Conservation (phyloP, 2,329 filamentous ascomycete species). For the Paramyrothecium roridum region DNA sequence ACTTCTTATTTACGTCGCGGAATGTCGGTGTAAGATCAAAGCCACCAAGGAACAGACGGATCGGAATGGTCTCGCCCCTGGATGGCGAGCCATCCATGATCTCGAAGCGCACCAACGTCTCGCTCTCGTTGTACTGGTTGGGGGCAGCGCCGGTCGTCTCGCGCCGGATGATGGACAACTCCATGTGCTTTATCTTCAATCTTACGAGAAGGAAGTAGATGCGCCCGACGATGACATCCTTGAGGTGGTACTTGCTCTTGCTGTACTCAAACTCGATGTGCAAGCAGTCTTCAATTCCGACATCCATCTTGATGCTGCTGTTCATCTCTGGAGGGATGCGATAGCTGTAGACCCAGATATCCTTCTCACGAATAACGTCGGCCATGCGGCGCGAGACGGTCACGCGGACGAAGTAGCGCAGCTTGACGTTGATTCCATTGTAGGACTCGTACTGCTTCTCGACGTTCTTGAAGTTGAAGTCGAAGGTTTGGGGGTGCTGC, state of each 20-base stretch:
- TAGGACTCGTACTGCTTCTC: slow-evolving; percentile 99
- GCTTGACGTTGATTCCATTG: slow-evolving; percentile 98
- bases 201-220: slow-evolving; percentile 98
- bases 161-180: slow-evolving; percentile 92
- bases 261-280: slow-evolving; percentile 99
- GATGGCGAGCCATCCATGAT: slow-evolving; percentile 99
- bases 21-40: slow-evolving; percentile 98
- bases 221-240: slow-evolving; percentile 96
- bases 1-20: slow-evolving; percentile 99
- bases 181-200: slow-evolving; percentile 99
- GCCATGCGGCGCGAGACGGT: slow-evolving; percentile 96
- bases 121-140: slow-evolving; percentile 99
- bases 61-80: slow-evolving; percentile 90
- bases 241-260: slow-evolving; percentile 98
- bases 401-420: slow-evolving; percentile 96
- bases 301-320: slow-evolving; percentile 99
- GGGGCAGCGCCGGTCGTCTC: slow-evolving; percentile 96
- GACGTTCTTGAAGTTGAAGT: slow-evolving; percentile 99
- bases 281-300: slow-evolving; percentile 97
- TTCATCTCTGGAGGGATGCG: slow-evolving; percentile 97
- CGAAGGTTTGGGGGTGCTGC: slow-evolving; percentile 96
- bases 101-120: slow-evolving; percentile 96
- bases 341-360: slow-evolving; percentile 99
- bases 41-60: slow-evolving; percentile 91
- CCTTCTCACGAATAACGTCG: slow-evolving; percentile 97